Base-by-base conservation (phyloP, 345 rosid species). In the Passiflora organensis region DNA sequence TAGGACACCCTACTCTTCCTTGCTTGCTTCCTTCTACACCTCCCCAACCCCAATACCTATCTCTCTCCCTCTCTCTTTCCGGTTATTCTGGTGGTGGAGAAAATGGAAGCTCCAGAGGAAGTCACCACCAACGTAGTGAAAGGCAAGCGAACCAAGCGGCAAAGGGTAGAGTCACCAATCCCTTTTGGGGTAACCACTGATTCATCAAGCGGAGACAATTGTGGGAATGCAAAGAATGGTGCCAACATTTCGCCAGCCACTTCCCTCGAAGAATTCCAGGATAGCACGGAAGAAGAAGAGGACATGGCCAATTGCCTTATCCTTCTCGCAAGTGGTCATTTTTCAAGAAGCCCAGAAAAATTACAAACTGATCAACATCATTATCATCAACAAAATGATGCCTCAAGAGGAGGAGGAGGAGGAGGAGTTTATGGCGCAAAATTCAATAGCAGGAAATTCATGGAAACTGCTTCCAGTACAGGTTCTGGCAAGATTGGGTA, bases 261-360 rank as follows among this genome's bases (percentile, higher is more conserved):
- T 13, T 75, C 73, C 24, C 57, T 76, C 10, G 56, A 54, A 44
- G 78, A 70, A 14, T 34, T 61, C 51, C 63, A 54, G 13, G 68
- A 75, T 18, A 60, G 76, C 64, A 63, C 78, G 0, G 80, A 84
- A 47, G 96, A 89, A 54, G 98, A 85, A 53, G 88, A 84, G 58
- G 96, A 89, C 60, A 83, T 83, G 95, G 99, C 99, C 1, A 84
- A 89, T 42, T 93, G 99, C 59, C 76, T 93, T 45, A 93, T 93
- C 70, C 89, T 93, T 47, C 78, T 93, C 0, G 88, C 99, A 0
- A 91, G 80, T 62, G 95, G 99, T 16, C 81, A 72, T 22, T 0
- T 11, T 15, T 11, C n/a, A 14, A 38, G 57, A 41, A 74, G 47
- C 23, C 51, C 46, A 22, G 5, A 36, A 13, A 60, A 37, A 24